Evolutionary conservation across 768 basidiomycete species (phyloP).

Genomic region (Panellus pusillus): DNA sequence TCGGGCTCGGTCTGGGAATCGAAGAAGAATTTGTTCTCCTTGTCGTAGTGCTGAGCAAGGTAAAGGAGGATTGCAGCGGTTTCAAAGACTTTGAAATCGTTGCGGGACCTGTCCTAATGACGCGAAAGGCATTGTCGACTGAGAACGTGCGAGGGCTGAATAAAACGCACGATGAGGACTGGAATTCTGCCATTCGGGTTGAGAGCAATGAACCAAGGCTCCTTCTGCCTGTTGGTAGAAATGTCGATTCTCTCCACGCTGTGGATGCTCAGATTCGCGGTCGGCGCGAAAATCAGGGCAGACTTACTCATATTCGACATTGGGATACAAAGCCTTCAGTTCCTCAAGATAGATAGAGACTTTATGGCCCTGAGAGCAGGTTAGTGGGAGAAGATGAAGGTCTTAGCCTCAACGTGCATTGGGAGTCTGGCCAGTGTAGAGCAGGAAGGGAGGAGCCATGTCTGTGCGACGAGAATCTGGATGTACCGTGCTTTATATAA

Average conservation of each 20-base stretch:
- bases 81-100: conserved; percentile 72
- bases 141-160: no score
- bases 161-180: conserved; percentile 43
- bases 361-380: conserved; percentile 51
- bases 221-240: conserved; percentile 70
- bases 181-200: conserved; percentile 79
- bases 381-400: conserved; percentile 39
- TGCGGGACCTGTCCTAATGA: conserved; percentile 44
- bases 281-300: conserved; percentile 3
- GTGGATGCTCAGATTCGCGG: neutral
- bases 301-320: conserved; percentile 43
- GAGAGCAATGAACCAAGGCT: conserved; percentile 73
- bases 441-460: conserved; percentile 39
- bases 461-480: conserved; percentile 34
- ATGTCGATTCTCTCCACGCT: conserved; percentile 59
- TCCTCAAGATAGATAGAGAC: conserved; percentile 55
- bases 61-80: conserved; percentile 83
- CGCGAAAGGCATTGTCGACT: no score
- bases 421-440: conserved; percentile 60
- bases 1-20: conserved; percentile 51
- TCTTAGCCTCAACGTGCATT: conserved; percentile 56
- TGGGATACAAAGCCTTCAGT: conserved; percentile 48
- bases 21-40: conserved; percentile 69
- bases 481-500: conserved; percentile 14
- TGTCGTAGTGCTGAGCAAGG: conserved; percentile 79